A percentile compares a stretch with the other conserved stretches of the same genome.
Conservation (phyloP, 176 grass and related monocot genomes). For the barley (Hordeum vulgare) region DNA sequence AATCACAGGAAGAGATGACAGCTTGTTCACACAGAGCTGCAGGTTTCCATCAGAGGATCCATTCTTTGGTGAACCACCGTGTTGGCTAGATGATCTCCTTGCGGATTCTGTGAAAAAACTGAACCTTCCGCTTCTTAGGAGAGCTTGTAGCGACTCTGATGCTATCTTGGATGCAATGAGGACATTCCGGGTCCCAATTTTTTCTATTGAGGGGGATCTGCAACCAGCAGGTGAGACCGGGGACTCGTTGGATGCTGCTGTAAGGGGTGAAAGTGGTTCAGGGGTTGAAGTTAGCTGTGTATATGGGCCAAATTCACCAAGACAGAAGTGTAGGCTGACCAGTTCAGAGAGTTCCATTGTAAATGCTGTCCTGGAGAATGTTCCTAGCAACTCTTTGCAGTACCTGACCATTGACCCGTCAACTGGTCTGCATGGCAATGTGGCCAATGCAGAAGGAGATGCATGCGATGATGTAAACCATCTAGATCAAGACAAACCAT, state of each 20-base stretch:
- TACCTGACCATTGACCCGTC: constrained; percentile 50
- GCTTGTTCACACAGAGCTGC: constrained; percentile 46
- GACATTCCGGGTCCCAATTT: constrained; percentile 30
- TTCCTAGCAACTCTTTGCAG: constrained; percentile 76
- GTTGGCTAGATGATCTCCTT: constrained; percentile 86
- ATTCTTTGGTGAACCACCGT: constrained; percentile 42
- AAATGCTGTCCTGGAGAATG: constrained; percentile 77
- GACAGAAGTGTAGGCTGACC: constrained; percentile 66
- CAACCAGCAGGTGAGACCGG: constrained; percentile 20
- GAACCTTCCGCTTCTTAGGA: constrained; percentile 48
- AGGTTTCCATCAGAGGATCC: constrained; percentile 47
- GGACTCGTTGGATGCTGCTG: not conserved
- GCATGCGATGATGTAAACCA: constrained; percentile 23
- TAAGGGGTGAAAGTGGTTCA: constrained; percentile 20
- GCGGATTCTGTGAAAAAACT: constrained; percentile 41
- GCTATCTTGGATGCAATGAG: constrained; percentile 55
- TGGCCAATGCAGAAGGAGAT: constrained; percentile 33
- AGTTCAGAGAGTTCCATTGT: constrained; percentile 83
- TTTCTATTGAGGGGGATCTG: constrained; percentile 32
- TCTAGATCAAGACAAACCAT: constrained; percentile 65
- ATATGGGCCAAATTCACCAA: constrained; percentile 92
- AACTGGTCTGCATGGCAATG: constrained; percentile 15
- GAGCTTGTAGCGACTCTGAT: constrained; percentile 85
- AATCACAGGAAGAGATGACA: constrained; percentile 42
- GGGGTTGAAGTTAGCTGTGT: constrained; percentile 60